Base-by-base conservation (phyloP, 2,329 filamentous ascomycete genomes). In the Apiospora saccharicola region DNA sequence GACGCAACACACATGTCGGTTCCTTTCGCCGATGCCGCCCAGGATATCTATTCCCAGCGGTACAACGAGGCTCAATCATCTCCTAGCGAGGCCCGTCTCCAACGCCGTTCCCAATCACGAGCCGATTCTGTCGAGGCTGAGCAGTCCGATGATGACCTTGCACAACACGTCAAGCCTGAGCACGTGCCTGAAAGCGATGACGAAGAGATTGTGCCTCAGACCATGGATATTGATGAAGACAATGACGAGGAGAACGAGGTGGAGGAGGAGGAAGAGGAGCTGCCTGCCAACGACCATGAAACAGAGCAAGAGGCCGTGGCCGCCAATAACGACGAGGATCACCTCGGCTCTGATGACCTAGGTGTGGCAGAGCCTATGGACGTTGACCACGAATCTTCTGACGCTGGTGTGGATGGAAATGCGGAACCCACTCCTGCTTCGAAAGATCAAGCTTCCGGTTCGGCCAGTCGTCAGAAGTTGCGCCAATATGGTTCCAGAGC, bases 21-120 rank as follows among this genome's bases (percentile, higher is more conserved):
- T 47, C 67, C 67, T 1, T 77, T 78, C 13, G 76, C 77, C n/a
- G 71, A 76, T 44, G 57, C 78, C 19, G 78, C 76, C 3, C 73
- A 78, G 68, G 75, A 76, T 19, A 72, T 78, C 47, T 78, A 79
- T 69, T 73, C 74, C 4, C 69, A 73, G 24, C 78, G 73, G 44
- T 75, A 75, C 46, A 74, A 72, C 26, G 74, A 68, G 44, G 46
- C 19, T 44, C 68, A 1, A 53, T 51, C 44, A 7, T 68, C 26
- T 30, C 53, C 72, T 3, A 72, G 53, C 53, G 70, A 47, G 6
- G 68, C 72, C 24, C 72, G 72, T n/a, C 72, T 70, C 4, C 49
- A 70, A 43, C 70, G 72, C 41, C 70, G 71, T 37, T 53, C 68
- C 4, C 68, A 37, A 22, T 70, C 68, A 26, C 47, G 68, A 13